A percentile compares a stretch with the other conserved stretches of the same genome.
Evolutionary conservation across 2,329 filamentous ascomycete genomes (phyloP).

Genomic region (Raffaelea albimanens): DNA sequence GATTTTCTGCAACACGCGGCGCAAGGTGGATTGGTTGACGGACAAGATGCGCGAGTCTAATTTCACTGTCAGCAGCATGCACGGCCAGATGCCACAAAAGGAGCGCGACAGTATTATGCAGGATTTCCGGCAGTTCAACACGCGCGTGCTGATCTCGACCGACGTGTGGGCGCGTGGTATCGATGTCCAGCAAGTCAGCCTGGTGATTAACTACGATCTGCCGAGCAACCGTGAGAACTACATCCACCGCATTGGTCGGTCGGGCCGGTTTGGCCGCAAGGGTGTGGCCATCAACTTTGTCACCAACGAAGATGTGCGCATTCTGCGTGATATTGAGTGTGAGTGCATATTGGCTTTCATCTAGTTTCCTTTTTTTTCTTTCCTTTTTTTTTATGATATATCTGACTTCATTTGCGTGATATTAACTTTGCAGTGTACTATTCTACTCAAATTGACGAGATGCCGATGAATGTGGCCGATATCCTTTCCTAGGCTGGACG

Average conservation of each 20-base stretch:
- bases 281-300: conserved; percentile 99
- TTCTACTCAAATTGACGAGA: conserved; percentile 99
- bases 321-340: conserved; percentile 99
- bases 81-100: conserved; percentile 97
- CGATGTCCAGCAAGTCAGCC: conserved; percentile 97
- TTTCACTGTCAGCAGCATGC: conserved; percentile 99
- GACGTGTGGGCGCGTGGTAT: conserved; percentile 98
- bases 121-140: conserved; percentile 98
- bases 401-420: no score
- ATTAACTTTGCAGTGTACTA: no score
- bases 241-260: conserved; percentile 99
- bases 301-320: conserved; percentile 95
- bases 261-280: conserved; percentile 99
- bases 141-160: conserved; percentile 96
- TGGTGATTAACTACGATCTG: conserved; percentile 99
- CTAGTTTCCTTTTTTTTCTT: not conserved
- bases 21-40: conserved; percentile 99
- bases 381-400: no score
- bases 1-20: conserved; percentile 99
- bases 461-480: conserved; percentile 90
- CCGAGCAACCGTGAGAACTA: conserved; percentile 99
- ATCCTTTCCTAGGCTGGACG: no score
- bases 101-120: conserved; percentile 99
- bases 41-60: conserved; percentile 98
- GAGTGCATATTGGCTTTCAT: conserved; percentile 93